Conservation (phyloP, 1,139 yeast species). For the Zygotorulaspora mrakii region DNA sequence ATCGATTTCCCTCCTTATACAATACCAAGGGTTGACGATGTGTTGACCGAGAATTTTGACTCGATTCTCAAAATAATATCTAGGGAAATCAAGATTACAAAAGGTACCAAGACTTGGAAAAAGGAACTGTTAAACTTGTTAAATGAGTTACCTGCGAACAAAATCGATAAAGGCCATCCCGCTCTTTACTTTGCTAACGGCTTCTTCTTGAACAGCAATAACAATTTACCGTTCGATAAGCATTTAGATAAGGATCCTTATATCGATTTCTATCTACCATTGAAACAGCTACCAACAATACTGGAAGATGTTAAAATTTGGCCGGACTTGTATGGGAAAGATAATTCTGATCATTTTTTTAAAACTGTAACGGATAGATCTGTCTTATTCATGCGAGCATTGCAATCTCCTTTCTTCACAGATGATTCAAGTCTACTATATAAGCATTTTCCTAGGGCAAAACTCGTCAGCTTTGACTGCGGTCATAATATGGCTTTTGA, state of each 20-base stretch:
- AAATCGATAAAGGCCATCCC: constrained; percentile 15
- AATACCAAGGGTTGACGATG: constrained; percentile 22
- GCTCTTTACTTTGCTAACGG: constrained; percentile 34
- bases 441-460: constrained; percentile 21
- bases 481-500: constrained; percentile 32
- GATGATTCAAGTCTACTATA: constrained; percentile 20
- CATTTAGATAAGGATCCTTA: constrained; percentile 16
- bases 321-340: constrained; percentile 22
- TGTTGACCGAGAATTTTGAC: constrained; percentile 22
- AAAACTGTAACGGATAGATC: constrained; percentile 15
- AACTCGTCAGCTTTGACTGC: constrained; percentile 25
- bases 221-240: constrained; percentile 13
- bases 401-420: constrained; percentile 24
- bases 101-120: constrained; percentile 28
- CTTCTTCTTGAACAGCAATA: constrained; percentile 22
- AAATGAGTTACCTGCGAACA: constrained; percentile 18
- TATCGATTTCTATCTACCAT: constrained; percentile 27
- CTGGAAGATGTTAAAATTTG: constrained; percentile 25
- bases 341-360: constrained; percentile 11
- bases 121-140: constrained; percentile 20
- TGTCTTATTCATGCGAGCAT: constrained; percentile 29
- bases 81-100: constrained; percentile 25
- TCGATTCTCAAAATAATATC: constrained; percentile 22
- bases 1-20: constrained; percentile 35
- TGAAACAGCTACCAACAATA: constrained; percentile 27